Evolutionary conservation across 805 yeast species (phyloP).

Genomic region (Candida methanosorbosa): DNA sequence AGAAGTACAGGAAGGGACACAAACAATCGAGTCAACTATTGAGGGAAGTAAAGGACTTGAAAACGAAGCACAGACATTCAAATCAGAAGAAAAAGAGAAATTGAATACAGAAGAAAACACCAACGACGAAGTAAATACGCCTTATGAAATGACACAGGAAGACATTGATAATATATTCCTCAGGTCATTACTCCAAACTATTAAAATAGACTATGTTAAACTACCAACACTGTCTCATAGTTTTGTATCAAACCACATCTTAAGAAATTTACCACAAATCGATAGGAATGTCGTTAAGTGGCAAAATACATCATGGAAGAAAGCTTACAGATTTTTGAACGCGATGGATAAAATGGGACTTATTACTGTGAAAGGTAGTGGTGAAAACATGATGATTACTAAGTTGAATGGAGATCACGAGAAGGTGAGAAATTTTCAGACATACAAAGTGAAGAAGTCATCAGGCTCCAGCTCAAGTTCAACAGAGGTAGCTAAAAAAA

Average conservation of each 20-base stretch:
- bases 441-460: conserved; percentile 40
- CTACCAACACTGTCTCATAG: conserved; percentile 67
- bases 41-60: no score
- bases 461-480: neutral
- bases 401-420: conserved; percentile 36
- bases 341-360: conserved; percentile 74
- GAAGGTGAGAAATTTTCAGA: conserved; percentile 49
- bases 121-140: conserved; percentile 22
- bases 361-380: conserved; percentile 72
- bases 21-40: no score
- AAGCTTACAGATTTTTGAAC: conserved; percentile 75
- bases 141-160: conserved; percentile 37
- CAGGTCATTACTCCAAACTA: conserved; percentile 61
- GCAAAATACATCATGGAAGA: conserved; percentile 85
- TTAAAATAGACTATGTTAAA: conserved; percentile 46
- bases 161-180: conserved; percentile 71
- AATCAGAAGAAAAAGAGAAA: conserved; percentile 4
- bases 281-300: conserved; percentile 45
- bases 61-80: conserved; percentile 1
- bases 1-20: no score
- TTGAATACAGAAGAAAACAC: conserved; percentile 1
- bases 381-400: conserved; percentile 63
- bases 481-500: neutral
- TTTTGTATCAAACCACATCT: conserved; percentile 63
- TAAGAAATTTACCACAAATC: conserved; percentile 66